A percentile compares a stretch with the other conserved stretches of the same genome.
Conservation (phyloP, 352 stramenopile genomes). For the Elongisporangium undulatum region DNA sequence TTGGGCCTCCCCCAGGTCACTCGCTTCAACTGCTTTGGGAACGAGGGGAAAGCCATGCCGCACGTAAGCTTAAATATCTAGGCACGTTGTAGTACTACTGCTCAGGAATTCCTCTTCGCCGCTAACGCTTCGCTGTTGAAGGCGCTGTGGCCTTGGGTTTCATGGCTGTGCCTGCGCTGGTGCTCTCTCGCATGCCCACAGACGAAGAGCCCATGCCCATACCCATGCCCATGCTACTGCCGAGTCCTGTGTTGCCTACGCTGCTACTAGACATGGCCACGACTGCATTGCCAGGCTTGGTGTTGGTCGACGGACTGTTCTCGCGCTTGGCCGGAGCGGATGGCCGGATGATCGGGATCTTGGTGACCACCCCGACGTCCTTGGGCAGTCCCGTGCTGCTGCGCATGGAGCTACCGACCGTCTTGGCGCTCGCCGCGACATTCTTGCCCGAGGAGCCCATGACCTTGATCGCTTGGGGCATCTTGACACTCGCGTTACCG, state of each 20-base stretch:
- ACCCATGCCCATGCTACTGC: constrained; percentile 4
- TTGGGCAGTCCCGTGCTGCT: constrained; percentile 35
- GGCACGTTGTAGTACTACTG: not conserved
- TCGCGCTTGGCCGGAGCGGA: constrained; percentile 66
- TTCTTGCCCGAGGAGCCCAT: constrained; percentile 48
- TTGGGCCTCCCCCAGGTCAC: not conserved
- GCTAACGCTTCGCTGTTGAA: constrained; percentile 17
- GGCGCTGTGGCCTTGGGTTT: constrained; percentile 30
- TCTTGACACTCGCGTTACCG: constrained; percentile 28
- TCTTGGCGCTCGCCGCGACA: constrained; percentile 28
- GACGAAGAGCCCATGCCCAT: constrained; percentile 6
- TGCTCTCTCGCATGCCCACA: constrained; percentile 16
- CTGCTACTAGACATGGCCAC: constrained; percentile 2
- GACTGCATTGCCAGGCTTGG: constrained; percentile 30
- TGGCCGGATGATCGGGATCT: constrained; percentile 72
- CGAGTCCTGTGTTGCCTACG: constrained; percentile 2
- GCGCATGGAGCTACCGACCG: constrained; percentile 22
- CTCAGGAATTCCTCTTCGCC: not conserved
- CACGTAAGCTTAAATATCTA: not conserved
- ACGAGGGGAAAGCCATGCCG: not conserved
- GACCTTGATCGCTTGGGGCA: constrained; percentile 46
- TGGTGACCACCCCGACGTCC: constrained; percentile 46
- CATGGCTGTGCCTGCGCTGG: constrained; percentile 7
- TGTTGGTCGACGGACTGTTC: constrained; percentile 46
- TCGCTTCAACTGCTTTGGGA: constrained; percentile 1